Evolutionary conservation across 176 grass and related monocot genomes (phyloP), one percentile per base, ranked within the genome.

Genomic region (Eremochloa ophiuroides): DNA sequence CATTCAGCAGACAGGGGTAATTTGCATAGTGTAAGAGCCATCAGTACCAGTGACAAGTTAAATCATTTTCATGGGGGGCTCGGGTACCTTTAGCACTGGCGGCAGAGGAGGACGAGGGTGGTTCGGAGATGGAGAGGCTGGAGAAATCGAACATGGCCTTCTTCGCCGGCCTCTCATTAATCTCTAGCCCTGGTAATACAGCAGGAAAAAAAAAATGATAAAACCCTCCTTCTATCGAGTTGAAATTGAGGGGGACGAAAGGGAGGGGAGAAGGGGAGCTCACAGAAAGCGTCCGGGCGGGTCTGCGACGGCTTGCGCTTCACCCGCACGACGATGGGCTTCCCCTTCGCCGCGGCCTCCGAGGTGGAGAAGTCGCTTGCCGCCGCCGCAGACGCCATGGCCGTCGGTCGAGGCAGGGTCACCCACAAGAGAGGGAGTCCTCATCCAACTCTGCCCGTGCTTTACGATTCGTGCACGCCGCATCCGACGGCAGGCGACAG

Each of bases 101-200:
- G 7, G 74, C 80, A 3, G 76, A 40, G 3, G 74, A 40, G 0
- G 85, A 33, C 0, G 82, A 16, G 5, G 79, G 40, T 6, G 69
- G 46, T 68, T 87, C 59, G 10, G 89, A 97, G 47, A 97, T 80
- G 10, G 83, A 86, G 55, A 97, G 88, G 34, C 34, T 85, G 18
- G 65, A 84, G 30, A 97, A 78, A 87, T 97, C 87, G 40, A 94
- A 71, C 71, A 92, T 74, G 43, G 83, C 74, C 85, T 77, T 90
- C 76, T 97, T 97, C 33, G 46, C 42, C 8, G 94, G 94, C 60
- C 88, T 92, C 44, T 94, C 94, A 75, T 92, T 92, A 56, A 97
- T 97, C 85, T 97, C 87, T 51, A 94, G 61, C 94, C 92, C 94
- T 97, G 41, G 39, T 15, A 61, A 50, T 33, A 31, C 29, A 33